Percentiles rank a stretch among this genome's conserved stretches.
Conservation (phyloP, 768 basidiomycete species). For the Fomitopsis serialis region DNA sequence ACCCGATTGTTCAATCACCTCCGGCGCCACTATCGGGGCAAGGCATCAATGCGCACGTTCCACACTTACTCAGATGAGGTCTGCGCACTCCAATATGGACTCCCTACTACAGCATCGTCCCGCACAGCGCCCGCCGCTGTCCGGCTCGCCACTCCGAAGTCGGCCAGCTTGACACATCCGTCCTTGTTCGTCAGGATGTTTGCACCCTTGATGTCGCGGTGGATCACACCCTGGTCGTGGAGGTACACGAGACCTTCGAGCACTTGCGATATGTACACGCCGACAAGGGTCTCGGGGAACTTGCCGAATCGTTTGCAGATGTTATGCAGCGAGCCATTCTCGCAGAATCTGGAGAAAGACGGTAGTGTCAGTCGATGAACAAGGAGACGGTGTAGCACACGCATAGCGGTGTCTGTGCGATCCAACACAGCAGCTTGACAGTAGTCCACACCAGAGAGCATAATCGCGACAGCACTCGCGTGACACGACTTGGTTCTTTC, state of each 20-base stretch:
- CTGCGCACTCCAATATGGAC: slow-evolving; percentile 93
- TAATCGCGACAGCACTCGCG: too few species aligned
- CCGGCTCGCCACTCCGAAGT: slow-evolving; percentile 92
- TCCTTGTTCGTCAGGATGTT: slow-evolving; percentile 99
- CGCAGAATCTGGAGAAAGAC: slow-evolving; percentile 77
- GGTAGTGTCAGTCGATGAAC: too few species aligned
- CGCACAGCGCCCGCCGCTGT: slow-evolving; percentile 68
- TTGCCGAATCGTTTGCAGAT: slow-evolving; percentile 98
- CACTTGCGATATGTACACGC: slow-evolving; percentile 94
- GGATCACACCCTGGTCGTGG: slow-evolving; percentile 99
- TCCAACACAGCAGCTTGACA: too few species aligned
- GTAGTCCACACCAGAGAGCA: too few species aligned
- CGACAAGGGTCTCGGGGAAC: slow-evolving; percentile 95
- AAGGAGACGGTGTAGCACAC: too few species aligned
- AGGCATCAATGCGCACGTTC: not conserved
- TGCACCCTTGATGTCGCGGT: slow-evolving; percentile 98
- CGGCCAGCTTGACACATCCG: slow-evolving; percentile 96
- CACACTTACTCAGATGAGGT: not conserved
- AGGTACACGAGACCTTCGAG: slow-evolving; percentile 94
- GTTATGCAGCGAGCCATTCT: slow-evolving; percentile 94
- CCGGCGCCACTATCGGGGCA: slow-evolving; percentile 77
- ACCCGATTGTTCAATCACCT: slow-evolving; percentile 97
- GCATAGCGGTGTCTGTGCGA: too few species aligned
- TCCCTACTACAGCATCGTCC: slow-evolving; percentile 93
- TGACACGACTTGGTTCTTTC: too few species aligned